phyloP scores from a whole-genome alignment of 73 alveolate species.

The Tetrahymena borealis region DNA sequence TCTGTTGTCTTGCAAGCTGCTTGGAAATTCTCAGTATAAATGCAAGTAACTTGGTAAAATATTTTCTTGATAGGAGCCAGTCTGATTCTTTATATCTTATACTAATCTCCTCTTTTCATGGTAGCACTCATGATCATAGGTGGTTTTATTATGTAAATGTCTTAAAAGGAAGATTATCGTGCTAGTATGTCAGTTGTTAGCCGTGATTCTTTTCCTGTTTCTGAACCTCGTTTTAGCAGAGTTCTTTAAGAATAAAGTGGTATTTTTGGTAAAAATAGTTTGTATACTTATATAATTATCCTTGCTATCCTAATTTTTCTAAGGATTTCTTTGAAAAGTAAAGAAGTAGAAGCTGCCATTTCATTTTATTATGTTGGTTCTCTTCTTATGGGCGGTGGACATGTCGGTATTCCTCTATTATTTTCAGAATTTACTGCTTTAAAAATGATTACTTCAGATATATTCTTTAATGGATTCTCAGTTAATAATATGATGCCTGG shows the following conservation, averaged over 20 bases:
- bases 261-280: not conserved
- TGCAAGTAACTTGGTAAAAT: not conserved
- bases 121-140: not conserved
- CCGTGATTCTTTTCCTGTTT: not conserved
- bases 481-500: not conserved
- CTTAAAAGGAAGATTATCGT: not conserved
- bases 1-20: not conserved
- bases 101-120: not conserved
- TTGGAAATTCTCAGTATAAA: not conserved
- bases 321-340: not conserved
- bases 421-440: not conserved
- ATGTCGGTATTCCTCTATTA: not conserved
- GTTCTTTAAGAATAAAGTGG: not conserved
- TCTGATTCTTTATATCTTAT: not conserved
- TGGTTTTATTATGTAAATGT: not conserved
- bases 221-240: slow-evolving; percentile 1
- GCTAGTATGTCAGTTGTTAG: not conserved
- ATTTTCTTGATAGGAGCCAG: not conserved
- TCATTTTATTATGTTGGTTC: slow-evolving; percentile 1
- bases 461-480: not conserved
- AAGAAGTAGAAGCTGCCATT: not conserved
- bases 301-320: not conserved
- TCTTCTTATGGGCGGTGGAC: not conserved
- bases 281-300: not conserved
- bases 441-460: not conserved